These are phyloP conservation scores for Microcos paniculata DNA, from an alignment of 345 rosid genomes.

Conservation along the genomic window DNA sequence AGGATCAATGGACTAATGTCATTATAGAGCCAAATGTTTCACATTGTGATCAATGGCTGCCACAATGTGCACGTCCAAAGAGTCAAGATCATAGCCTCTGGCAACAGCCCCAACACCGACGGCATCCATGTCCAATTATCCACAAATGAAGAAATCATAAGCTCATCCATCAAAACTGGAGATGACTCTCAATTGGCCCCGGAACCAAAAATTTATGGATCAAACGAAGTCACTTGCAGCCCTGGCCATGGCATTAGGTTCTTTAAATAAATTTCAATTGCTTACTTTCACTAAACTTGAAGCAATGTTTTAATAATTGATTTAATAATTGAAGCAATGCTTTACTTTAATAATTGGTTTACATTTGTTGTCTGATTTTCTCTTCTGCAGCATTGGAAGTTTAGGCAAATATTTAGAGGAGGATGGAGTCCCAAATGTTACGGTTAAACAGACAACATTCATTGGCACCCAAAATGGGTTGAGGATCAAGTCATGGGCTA, in stretches of 20 bases:
- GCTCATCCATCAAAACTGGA: conserved; percentile 24
- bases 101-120: conserved; percentile 31
- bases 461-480: conserved; percentile 48
- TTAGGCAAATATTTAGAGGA: conserved; percentile 41
- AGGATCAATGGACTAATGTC: conserved; percentile 21
- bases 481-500: conserved; percentile 70
- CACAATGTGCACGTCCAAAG: conserved; percentile 21
- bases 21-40: conserved; percentile 30
- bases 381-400: conserved; percentile 54
- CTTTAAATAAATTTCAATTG: neutral
- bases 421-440: conserved; percentile 56
- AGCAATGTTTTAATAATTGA: neutral
- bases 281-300: neutral
- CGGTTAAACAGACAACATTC: conserved; percentile 38
- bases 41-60: conserved; percentile 26
- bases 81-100: conserved; percentile 7
- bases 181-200: conserved; percentile 34
- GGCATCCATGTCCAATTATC: conserved; percentile 34
- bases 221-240: conserved; percentile 29
- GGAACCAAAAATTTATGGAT: conserved; percentile 26
- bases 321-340: neutral
- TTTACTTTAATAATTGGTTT: too few relatives aligned
- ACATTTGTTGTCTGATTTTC: neutral
- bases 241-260: conserved; percentile 40
- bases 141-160: conserved; percentile 10